Conservation (phyloP, 2,329 filamentous ascomycete species). For the Xylariales sp. region DNA sequence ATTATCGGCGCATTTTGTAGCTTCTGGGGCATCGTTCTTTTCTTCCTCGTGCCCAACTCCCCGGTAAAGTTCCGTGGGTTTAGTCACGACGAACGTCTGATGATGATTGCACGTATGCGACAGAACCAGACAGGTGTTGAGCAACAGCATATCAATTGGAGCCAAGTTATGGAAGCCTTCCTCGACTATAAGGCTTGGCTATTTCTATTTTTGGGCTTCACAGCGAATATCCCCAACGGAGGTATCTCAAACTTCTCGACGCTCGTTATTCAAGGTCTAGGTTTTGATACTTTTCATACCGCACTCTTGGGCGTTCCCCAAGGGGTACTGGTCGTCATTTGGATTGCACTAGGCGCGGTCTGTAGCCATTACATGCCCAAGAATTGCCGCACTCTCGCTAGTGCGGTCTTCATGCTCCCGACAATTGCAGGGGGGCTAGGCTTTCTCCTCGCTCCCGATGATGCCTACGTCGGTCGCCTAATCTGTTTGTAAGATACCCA, state of each 20-base stretch:
- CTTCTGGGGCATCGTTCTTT: constrained; percentile 14
- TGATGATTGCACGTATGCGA: constrained; percentile 21
- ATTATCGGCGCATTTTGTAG: constrained; percentile 19
- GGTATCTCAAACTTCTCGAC: constrained; percentile 22
- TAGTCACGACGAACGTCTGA: constrained; percentile 12
- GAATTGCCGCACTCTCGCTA: constrained; percentile 14
- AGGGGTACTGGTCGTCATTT: constrained; percentile 16
- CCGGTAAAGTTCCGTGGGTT: constrained; percentile 12
- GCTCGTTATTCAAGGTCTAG: constrained; percentile 18
- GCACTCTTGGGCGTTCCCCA: constrained; percentile 21
- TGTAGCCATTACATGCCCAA: constrained; percentile 21
- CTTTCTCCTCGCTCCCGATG: constrained; percentile 13
- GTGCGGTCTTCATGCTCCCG: constrained; percentile 19
- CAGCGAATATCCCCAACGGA: constrained; percentile 16
- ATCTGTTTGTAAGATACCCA: constrained; percentile 19
- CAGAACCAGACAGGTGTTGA: constrained; percentile 17
- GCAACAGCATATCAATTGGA: constrained; percentile 13
- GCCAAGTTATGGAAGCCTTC: constrained; percentile 11
- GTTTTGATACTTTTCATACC: constrained; percentile 14
- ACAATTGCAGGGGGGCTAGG: constrained; percentile 16
- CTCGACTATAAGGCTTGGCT: constrained; percentile 20
- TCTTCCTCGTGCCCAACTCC: constrained; percentile 18
- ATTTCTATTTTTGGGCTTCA: constrained; percentile 8
- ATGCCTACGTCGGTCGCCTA: constrained; percentile 17
- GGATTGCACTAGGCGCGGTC: constrained; percentile 13